phyloP scores from a whole-genome alignment of 2,329 filamentous ascomycete genomes.

The Talaromyces funiculosus region DNA sequence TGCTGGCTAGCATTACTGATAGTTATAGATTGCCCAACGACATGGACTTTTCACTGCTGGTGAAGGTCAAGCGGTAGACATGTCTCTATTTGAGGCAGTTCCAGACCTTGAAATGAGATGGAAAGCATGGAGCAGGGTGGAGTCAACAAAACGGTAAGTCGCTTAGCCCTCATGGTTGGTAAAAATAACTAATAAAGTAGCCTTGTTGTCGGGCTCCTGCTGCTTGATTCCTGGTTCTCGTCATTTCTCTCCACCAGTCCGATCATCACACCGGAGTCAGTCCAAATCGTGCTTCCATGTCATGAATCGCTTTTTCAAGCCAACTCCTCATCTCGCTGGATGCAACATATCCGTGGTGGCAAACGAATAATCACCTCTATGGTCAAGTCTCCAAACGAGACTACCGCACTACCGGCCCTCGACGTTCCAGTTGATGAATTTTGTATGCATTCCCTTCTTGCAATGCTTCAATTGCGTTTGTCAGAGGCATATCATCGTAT shows the following conservation, averaged over 20 bases:
- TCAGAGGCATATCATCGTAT: slow-evolving; percentile 42
- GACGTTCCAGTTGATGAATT: slow-evolving; percentile 31
- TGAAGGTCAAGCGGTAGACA: slow-evolving; percentile 40
- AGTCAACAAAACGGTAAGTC: slow-evolving; percentile 44
- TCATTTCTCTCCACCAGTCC: slow-evolving; percentile 45
- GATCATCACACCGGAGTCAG: slow-evolving; percentile 42
- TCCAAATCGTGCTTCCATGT: slow-evolving; percentile 44
- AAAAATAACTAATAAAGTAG: slow-evolving; percentile 14
- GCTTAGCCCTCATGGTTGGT: no score
- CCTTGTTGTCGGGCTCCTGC: slow-evolving; percentile 44
- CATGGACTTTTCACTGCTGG: slow-evolving; percentile 47
- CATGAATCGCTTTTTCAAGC: slow-evolving; percentile 43
- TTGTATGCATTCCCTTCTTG: slow-evolving; percentile 33
- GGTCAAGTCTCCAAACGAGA: slow-evolving; percentile 32
- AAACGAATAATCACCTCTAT: slow-evolving; percentile 31
- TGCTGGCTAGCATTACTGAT: not conserved
- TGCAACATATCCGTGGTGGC: slow-evolving; percentile 31
- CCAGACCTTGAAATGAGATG: slow-evolving; percentile 44
- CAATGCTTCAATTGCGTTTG: slow-evolving; percentile 38
- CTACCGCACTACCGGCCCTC: slow-evolving; percentile 29
- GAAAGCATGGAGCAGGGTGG: slow-evolving; percentile 50
- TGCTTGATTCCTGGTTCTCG: slow-evolving; percentile 46
- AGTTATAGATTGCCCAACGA: slow-evolving; percentile 38
- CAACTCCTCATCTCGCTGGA: slow-evolving; percentile 32
- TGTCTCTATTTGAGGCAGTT: slow-evolving; percentile 38